Evolutionary conservation across 106 monocot species (phyloP), one percentile per base, ranked within the genome.

Genomic region (Dioscorea dumetorum): DNA sequence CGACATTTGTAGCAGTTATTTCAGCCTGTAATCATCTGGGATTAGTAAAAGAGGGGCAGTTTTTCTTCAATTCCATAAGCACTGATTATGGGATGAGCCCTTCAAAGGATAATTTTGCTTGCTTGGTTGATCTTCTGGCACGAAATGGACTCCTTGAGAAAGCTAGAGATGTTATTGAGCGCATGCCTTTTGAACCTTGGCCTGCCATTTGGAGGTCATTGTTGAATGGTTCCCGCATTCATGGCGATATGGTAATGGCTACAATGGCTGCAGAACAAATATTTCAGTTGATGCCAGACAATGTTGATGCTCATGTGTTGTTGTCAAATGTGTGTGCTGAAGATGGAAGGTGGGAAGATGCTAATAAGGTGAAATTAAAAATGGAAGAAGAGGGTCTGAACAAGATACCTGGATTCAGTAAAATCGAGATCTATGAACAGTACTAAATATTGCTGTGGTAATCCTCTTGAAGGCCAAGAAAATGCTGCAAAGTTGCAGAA

Each of bases 11-110:
- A 0, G 78, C 67, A 2, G 62, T 78, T 53, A 50, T 78, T 22
- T 68, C 73, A 22, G 73, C 78, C 32, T 78, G 78, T 33, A 78
- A 60, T 49, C 78, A 78, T 73, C 68, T 73, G 52, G 78, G 73
- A 28, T 61, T 78, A 68, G 73, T 73, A 33, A 63, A 78, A 35
- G 56, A 68, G 60, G 73, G 73, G 48, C 53, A 62, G 56, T 9
- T 16, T 48, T 22, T 73, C 13, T 78, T 78, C 48, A 51, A 68
- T 49, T 68, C 62, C 48, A 73, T 73, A 22, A 60, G 48, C 48
- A 62, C 62, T 33, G 50, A 8, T 13, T 67, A 78, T 57, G 73
- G 78, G 20, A 62, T 78, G 68, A 5, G 12, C 24, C 78, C 73
- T 19, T 54, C 68, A 0, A 73, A 33, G 48, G 73, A 72, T 58